Percentiles rank a stretch among this genome's conserved stretches.
phyloP scores from a whole-genome alignment of 2,329 filamentous ascomycete genomes.

The Pseudogymnoascus sp. region DNA sequence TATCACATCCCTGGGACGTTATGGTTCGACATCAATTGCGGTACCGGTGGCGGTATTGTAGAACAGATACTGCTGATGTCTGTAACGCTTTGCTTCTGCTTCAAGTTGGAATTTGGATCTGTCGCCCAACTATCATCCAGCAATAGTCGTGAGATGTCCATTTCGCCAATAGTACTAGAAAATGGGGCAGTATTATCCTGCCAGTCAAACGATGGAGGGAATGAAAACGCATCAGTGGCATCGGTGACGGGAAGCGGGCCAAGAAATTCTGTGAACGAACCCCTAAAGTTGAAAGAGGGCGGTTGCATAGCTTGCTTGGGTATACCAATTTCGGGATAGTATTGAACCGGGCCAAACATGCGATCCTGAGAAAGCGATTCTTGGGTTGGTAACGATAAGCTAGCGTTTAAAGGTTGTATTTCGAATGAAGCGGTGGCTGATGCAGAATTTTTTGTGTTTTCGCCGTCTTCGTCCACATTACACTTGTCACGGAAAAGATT shows the following conservation, averaged over 20 bases:
- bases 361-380: not conserved
- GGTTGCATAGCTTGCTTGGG: slow-evolving; percentile 9
- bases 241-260: slow-evolving; percentile 18
- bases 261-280: slow-evolving; percentile 17
- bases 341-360: not conserved
- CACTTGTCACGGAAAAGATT: slow-evolving; percentile 24
- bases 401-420: not conserved
- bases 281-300: slow-evolving; percentile 14
- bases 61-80: slow-evolving; percentile 23
- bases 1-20: slow-evolving; percentile 11
- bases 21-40: slow-evolving; percentile 3
- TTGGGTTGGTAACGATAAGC: not conserved
- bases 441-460: not conserved
- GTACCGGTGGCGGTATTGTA: slow-evolving; percentile 15
- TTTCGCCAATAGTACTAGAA: slow-evolving; percentile 42
- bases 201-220: slow-evolving; percentile 38
- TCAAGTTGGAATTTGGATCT: slow-evolving; percentile 15
- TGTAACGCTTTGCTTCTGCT: slow-evolving; percentile 22
- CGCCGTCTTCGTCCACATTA: not conserved
- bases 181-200: slow-evolving; percentile 35
- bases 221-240: slow-evolving; percentile 28
- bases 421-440: not conserved
- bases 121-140: slow-evolving; percentile 41
- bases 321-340: not conserved
- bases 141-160: slow-evolving; percentile 54